Percentiles rank a stretch among this genome's conserved stretches.
These are phyloP conservation scores for Sporothrix pseudoabietina DNA, from an alignment of 2,329 filamentous ascomycete species.

Conservation along the genomic window DNA sequence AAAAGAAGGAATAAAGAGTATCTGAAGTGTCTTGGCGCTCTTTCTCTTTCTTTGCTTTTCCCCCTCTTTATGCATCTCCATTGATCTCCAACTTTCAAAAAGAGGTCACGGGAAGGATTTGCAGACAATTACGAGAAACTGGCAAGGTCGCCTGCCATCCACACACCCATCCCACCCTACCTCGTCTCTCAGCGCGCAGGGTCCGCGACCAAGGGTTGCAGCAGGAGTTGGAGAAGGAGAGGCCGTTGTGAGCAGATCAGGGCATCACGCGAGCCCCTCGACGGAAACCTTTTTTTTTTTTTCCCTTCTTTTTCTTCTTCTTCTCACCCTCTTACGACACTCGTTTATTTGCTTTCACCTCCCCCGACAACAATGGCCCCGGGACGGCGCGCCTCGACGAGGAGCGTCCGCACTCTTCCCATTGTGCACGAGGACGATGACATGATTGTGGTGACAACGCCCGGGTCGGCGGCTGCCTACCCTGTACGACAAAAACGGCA, in stretches of 20 bases:
- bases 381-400: constrained; percentile 36
- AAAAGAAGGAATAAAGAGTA: too few relatives aligned
- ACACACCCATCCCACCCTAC: constrained; percentile 1
- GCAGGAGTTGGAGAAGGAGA: background rate
- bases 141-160: background rate
- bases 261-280: background rate
- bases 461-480: constrained; percentile 13
- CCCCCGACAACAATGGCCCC: constrained; percentile 19
- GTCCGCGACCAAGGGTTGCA: background rate
- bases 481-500: constrained; percentile 38
- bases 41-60: background rate
- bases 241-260: background rate
- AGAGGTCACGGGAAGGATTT: constrained; percentile 6
- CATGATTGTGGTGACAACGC: constrained; percentile 29
- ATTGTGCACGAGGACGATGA: constrained; percentile 45
- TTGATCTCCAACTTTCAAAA: background rate
- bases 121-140: constrained; percentile 22
- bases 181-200: background rate
- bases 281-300: background rate
- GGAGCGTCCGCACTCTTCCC: constrained; percentile 42
- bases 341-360: background rate
- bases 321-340: background rate
- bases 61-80: background rate
- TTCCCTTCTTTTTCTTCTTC: background rate
- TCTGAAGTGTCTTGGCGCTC: background rate